Base-by-base conservation (phyloP, 2,329 filamentous ascomycete species). In the Botrytis galanthina region DNA sequence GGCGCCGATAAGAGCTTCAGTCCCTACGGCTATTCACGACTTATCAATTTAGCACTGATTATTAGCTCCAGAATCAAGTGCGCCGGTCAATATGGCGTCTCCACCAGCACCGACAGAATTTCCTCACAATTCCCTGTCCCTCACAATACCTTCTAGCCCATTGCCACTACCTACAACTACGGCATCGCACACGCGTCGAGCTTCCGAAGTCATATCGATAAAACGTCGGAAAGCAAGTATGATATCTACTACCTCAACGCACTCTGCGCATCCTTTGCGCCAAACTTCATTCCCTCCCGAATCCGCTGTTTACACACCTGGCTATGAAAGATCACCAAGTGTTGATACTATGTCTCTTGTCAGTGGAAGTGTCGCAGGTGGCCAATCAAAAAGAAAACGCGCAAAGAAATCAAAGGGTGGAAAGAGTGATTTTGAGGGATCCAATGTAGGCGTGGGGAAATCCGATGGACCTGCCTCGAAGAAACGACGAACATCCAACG, bases 211-310 rank as follows among this genome's bases (percentile, higher is more conserved):
- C 4, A 85, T 84, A 0, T 81, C 84, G 26, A 82, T 85, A 64
- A 93, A 93, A 80, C 90, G 91, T 64, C 91, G 92, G 79, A 95
- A 95, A 80, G 86, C 90, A 9, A 93, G 91, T 20, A 87, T 83
- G 75, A 84, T 90, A 76, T 90, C 90, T 5, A 84, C 86, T 39
- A 82, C 86, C 14, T 88, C 88, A 12, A 79, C 80, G 22, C 77
- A 80, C 26, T 87, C 88, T 1, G 85, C 87, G 0, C 92, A 93
- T 76, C 92, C 91, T 1, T 88, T 96, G 2, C 92, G 93, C 57
- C 92, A 94, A 79, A 95, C 93, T 7, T 94, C 92, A 0, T 96
- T 94, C 80, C 92, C 92, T 0, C 92, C 92, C 39, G 91, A 90
- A 74, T 84, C 88, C 71, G 82, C 82, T 48, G 72, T 74, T 63